Evolutionary conservation across 1,284 basidiomycete species (phyloP).

Genomic region (Austroboletus niveus): DNA sequence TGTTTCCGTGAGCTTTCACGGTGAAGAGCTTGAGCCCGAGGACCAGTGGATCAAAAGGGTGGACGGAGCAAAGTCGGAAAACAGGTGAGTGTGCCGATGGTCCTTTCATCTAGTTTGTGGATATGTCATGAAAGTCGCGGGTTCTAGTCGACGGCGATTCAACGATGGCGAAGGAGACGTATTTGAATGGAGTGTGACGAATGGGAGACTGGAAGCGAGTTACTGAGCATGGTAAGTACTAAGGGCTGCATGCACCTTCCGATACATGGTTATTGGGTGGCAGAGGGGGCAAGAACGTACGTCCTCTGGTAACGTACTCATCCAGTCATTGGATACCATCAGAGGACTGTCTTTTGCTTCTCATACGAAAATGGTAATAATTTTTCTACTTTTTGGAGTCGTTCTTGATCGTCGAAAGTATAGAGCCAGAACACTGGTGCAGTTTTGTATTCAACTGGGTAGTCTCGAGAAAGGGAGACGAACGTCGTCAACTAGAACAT

Average conservation of each 20-base stretch:
- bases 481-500: slow-evolving; percentile 17
- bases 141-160: slow-evolving; percentile 26
- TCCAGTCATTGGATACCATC: slow-evolving; percentile 39
- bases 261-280: slow-evolving; percentile 15
- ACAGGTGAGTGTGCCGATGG: slow-evolving; percentile 12
- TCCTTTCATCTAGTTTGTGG: neutral
- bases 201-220: slow-evolving; percentile 15
- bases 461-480: neutral
- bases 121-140: slow-evolving; percentile 2
- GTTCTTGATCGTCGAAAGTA: slow-evolving; percentile 19
- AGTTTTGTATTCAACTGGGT: neutral
- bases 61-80: slow-evolving; percentile 12
- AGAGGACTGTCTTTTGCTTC: slow-evolving; percentile 29
- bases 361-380: slow-evolving; percentile 3
- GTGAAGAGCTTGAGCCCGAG: slow-evolving; percentile 5
- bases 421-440: slow-evolving; percentile 9
- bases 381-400: slow-evolving; percentile 4
- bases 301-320: slow-evolving; percentile 35
- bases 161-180: slow-evolving; percentile 21
- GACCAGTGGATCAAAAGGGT: slow-evolving; percentile 21
- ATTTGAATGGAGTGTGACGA: slow-evolving; percentile 20
- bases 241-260: neutral
- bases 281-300: slow-evolving; percentile 10
- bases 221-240: neutral
- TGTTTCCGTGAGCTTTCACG: slow-evolving; percentile 17